Conservation (phyloP, 495 filamentous ascomycete species). For the Penicillium arizonense region DNA sequence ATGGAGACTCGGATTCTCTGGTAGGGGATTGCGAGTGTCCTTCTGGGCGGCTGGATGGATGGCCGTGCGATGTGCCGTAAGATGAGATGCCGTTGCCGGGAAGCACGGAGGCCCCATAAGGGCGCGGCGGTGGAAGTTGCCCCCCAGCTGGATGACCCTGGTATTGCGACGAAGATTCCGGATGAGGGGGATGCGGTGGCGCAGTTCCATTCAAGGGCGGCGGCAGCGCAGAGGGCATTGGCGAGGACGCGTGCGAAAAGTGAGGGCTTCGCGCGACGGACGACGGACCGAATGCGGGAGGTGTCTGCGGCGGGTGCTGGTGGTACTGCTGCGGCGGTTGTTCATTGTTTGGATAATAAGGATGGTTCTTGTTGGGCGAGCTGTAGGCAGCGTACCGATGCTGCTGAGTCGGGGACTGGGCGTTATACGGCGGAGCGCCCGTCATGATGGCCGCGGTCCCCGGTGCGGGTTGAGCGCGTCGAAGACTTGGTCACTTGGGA, state of each 20-base stretch:
- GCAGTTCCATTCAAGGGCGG: slow-evolving; percentile 51
- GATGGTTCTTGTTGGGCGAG: slow-evolving; percentile 48
- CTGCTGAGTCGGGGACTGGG: slow-evolving; percentile 45
- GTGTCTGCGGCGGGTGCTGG: slow-evolving; percentile 52
- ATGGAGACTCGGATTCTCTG: slow-evolving; percentile 40
- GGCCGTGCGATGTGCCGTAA: slow-evolving; percentile 46
- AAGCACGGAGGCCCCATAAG: slow-evolving; percentile 44
- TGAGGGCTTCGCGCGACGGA: slow-evolving; percentile 54
- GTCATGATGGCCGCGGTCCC: slow-evolving; percentile 46
- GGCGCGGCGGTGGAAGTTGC: slow-evolving; percentile 36
- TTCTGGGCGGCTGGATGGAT: slow-evolving; percentile 42
- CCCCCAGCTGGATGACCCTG: slow-evolving; percentile 36
- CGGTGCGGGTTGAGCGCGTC: slow-evolving; percentile 26
- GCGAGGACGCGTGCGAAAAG: slow-evolving; percentile 48
- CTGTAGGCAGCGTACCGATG: slow-evolving; percentile 39
- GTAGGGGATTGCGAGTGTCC: slow-evolving; percentile 45
- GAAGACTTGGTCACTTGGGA: slow-evolving; percentile 4
- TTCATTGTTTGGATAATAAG: slow-evolving; percentile 57
- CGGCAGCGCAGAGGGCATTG: slow-evolving; percentile 47
- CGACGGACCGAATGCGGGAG: slow-evolving; percentile 51
- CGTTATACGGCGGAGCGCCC: slow-evolving; percentile 47
- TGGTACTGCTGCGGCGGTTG: slow-evolving; percentile 43
- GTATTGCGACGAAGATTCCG: slow-evolving; percentile 44
- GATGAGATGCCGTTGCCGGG: slow-evolving; percentile 39
- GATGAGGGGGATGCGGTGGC: slow-evolving; percentile 42